Conservation (phyloP, 225 moss, liverwort and hornwort species). For the Pseudisothecium myosuroides region DNA sequence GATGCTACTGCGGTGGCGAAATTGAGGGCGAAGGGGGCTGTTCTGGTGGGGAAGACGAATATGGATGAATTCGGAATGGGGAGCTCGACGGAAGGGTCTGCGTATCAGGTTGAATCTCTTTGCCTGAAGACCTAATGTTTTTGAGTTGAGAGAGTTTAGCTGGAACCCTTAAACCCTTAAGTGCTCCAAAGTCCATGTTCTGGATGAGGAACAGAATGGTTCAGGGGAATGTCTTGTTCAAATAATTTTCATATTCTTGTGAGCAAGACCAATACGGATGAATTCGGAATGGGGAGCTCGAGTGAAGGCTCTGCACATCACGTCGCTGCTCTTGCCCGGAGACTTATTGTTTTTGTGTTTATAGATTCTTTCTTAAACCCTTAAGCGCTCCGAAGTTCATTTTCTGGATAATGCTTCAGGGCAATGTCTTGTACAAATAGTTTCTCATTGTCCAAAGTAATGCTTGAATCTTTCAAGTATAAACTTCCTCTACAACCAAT, state of each 20-base stretch:
- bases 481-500: background rate
- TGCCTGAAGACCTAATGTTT: background rate
- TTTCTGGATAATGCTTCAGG: background rate
- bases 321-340: background rate
- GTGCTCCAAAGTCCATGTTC: background rate
- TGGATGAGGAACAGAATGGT: background rate
- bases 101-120: conserved; percentile 40
- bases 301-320: conserved; percentile 60
- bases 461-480: background rate
- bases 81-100: conserved; percentile 76
- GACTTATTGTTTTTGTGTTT: background rate
- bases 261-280: conserved; percentile 76
- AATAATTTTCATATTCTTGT: conserved; percentile 16
- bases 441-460: background rate
- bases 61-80: conserved; percentile 99
- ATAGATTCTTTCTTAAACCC: background rate
- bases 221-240: background rate
- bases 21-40: conserved; percentile 55
- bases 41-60: conserved; percentile 88
- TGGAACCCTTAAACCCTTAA: background rate
- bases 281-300: conserved; percentile 87
- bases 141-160: background rate
- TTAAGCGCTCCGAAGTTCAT: background rate
- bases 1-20: conserved; percentile 80
- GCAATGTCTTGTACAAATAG: background rate